These are phyloP conservation scores for Paecilomyces dactylethromorphus DNA, from an alignment of 2,329 filamentous ascomycete species.

Conservation along the genomic window DNA sequence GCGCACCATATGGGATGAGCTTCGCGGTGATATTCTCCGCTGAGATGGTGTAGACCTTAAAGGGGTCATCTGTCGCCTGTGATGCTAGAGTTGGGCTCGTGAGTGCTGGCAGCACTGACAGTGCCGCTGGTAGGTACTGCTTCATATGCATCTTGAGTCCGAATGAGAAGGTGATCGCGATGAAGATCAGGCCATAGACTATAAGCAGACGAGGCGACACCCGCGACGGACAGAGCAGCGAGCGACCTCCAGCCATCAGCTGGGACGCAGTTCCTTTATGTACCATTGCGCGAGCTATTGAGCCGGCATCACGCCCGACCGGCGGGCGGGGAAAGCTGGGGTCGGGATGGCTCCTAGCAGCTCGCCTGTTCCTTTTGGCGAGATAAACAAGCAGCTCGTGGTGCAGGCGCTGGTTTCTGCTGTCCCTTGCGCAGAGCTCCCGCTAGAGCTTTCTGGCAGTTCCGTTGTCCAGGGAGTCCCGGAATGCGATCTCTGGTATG, in stretches of 20 bases:
- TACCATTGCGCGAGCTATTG: not conserved
- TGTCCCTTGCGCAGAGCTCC: not conserved
- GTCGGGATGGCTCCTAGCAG: not conserved
- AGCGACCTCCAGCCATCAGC: constrained; percentile 18
- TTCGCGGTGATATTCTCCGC: constrained; percentile 43
- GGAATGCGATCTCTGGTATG: not conserved
- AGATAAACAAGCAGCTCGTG: not conserved
- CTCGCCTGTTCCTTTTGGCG: not conserved
- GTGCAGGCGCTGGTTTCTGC: not conserved
- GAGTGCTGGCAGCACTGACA: constrained; percentile 26
- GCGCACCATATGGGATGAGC: constrained; percentile 43
- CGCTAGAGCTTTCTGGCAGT: not conserved
- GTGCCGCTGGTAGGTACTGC: constrained; percentile 23
- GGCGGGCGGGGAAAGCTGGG: constrained; percentile 3
- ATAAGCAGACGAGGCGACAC: constrained; percentile 21
- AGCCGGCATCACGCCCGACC: constrained; percentile 6
- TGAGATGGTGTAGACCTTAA: constrained; percentile 39
- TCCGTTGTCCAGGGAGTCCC: not conserved
- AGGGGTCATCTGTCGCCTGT: constrained; percentile 19
- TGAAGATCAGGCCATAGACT: constrained; percentile 22
- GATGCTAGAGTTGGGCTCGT: constrained; percentile 12
- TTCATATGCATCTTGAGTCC: constrained; percentile 31
- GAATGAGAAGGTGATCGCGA: constrained; percentile 19
- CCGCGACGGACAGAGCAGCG: constrained; percentile 21
- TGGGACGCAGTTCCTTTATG: constrained; percentile 7